Evolutionary conservation across 768 basidiomycete species (phyloP).

Genomic region (Clitopilus passeckerianus): DNA sequence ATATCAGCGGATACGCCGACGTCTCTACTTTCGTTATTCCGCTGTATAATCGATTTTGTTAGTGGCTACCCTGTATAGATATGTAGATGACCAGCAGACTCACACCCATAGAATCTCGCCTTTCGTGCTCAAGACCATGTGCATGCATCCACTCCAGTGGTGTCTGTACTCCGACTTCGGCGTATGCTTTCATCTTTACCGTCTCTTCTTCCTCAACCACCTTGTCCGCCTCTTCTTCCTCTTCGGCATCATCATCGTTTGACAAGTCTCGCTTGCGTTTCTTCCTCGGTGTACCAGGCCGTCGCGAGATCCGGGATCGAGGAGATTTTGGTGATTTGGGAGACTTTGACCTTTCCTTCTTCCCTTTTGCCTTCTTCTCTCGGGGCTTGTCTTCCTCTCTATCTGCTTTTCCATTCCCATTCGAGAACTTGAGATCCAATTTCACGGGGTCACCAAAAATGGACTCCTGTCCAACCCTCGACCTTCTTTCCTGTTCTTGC

Average conservation of each 20-base stretch:
- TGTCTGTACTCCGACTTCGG: not conserved
- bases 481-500: not conserved
- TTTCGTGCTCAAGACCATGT: not conserved
- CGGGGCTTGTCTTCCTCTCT: not conserved
- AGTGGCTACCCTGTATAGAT: not conserved
- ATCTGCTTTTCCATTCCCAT: not conserved
- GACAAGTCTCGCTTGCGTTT: not conserved
- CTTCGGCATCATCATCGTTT: not conserved
- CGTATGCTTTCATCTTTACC: not conserved
- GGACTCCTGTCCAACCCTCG: not conserved
- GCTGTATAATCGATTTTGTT: not conserved
- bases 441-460: too few relatives aligned
- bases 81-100: not conserved
- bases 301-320: not conserved
- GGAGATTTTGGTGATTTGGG: not conserved
- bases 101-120: not conserved
- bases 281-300: not conserved
- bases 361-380: not conserved
- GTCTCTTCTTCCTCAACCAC: not conserved
- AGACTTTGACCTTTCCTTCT: not conserved
- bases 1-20: not conserved
- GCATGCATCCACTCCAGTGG: not conserved
- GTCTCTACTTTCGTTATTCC: not conserved
- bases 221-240: not conserved
- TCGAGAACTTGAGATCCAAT: too few relatives aligned